Conservation (phyloP, 2,329 filamentous ascomycete species). For the Massarina eburnea region DNA sequence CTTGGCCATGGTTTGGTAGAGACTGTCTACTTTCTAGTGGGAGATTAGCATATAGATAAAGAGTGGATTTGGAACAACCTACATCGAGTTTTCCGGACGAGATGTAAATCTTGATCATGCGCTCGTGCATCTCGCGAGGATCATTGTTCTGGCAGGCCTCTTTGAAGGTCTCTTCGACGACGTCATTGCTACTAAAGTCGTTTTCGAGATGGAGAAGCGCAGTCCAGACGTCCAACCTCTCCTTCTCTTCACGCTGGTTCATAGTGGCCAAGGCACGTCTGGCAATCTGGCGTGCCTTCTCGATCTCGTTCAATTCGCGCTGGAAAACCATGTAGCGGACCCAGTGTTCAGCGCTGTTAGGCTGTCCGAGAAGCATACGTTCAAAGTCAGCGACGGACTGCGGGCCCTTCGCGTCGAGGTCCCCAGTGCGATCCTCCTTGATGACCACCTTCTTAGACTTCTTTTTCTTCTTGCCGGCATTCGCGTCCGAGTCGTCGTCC, state of each 20-base stretch:
- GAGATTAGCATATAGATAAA: slow-evolving; percentile 21
- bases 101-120: slow-evolving; percentile 91
- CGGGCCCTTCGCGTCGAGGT: slow-evolving; percentile 84
- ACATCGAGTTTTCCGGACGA: slow-evolving; percentile 83
- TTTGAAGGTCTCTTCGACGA: slow-evolving; percentile 83
- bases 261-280: slow-evolving; percentile 90
- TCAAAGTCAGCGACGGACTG: slow-evolving; percentile 92
- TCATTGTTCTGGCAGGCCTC: slow-evolving; percentile 94
- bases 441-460: slow-evolving; percentile 76
- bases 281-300: slow-evolving; percentile 84
- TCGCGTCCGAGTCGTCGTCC: slow-evolving; percentile 58
- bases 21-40: slow-evolving; percentile 77
- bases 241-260: slow-evolving; percentile 83
- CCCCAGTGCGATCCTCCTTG: slow-evolving; percentile 86
- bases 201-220: slow-evolving; percentile 94
- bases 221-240: slow-evolving; percentile 95
- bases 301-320: slow-evolving; percentile 84
- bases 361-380: slow-evolving; percentile 84
- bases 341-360: slow-evolving; percentile 92
- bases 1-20: slow-evolving; percentile 85
- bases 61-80: slow-evolving; percentile 43
- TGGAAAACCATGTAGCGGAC: slow-evolving; percentile 99
- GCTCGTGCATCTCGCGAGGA: slow-evolving; percentile 83
- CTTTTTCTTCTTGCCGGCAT: slow-evolving; percentile 57
- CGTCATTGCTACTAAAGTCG: slow-evolving; percentile 81